Base-by-base conservation (phyloP, 495 filamentous ascomycete genomes). In the Neurospora sp. region DNA sequence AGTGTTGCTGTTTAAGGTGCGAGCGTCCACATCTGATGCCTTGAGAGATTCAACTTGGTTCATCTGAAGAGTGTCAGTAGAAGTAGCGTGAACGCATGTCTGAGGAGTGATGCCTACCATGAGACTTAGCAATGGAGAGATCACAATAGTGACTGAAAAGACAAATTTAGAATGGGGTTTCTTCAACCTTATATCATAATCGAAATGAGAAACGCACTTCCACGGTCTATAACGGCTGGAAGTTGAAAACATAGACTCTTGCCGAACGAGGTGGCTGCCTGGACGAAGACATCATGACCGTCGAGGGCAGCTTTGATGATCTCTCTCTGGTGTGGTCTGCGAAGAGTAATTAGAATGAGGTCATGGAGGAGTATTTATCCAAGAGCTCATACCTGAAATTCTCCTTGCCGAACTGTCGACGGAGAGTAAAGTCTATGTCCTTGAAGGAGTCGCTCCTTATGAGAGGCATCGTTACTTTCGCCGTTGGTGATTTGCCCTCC, bases 161-260 rank as follows among this genome's bases (percentile, higher is more conserved):
- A 7, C 3, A 16, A 65, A 3, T n/a, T n/a, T n/a, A n/a, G n/a
- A n/a, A n/a, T n/a, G n/a, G n/a, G n/a, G n/a, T n/a, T n/a, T n/a
- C n/a, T n/a, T n/a, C n/a, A n/a, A n/a, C n/a, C n/a, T n/a, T n/a
- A n/a, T n/a, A n/a, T n/a, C n/a, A n/a, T n/a, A n/a, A n/a, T n/a
- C n/a, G n/a, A n/a, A n/a, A 75, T 53, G 16, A 9, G 16, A 38
- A 16, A 84, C 89, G 75, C 82, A 94, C 92, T 93, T 71, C 94
- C 94, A 84, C 89, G 89, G 74, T 93, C 91, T 27, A 96, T 89
- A 40, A 98, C 88, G 5, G 95, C 94, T 4, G 95, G 95, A 3
- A 98, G 85, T 76, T 98, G 95, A 76, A 95, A 98, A 81, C 95
- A 98, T 31, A 98, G 79, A 78, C 93, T 97, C 81, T 98, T 98